These are phyloP conservation scores for Penicillium sp. DNA, from an alignment of 2,329 filamentous ascomycete species.

Conservation along the genomic window DNA sequence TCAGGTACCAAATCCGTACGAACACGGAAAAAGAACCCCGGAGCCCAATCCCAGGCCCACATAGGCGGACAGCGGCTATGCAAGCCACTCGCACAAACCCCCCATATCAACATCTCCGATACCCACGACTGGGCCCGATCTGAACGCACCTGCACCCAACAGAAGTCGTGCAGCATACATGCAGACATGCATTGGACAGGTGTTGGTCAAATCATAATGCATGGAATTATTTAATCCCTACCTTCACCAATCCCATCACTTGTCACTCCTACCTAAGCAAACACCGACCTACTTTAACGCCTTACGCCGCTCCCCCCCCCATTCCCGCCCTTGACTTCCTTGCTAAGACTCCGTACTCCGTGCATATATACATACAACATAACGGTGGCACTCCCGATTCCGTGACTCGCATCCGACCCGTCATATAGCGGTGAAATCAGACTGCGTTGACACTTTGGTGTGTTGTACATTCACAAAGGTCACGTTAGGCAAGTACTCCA, in stretches of 20 bases:
- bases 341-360: too few species aligned
- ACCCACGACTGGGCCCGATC: conserved; percentile 2
- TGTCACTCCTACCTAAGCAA: not conserved
- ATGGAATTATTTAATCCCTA: not conserved
- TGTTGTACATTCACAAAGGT: not conserved
- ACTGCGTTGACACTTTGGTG: not conserved
- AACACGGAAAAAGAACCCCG: not conserved
- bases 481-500: too few species aligned
- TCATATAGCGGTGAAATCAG: conserved; percentile 35
- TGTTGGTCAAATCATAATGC: not conserved
- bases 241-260: not conserved
- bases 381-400: not conserved
- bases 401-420: conserved; percentile 19
- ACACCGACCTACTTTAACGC: not conserved
- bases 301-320: too few species aligned
- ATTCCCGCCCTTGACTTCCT: too few species aligned
- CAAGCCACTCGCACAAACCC: conserved; percentile 5
- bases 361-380: too few species aligned
- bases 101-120: not conserved
- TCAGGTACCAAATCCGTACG: too few species aligned
- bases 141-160: not conserved
- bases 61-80: conserved; percentile 4
- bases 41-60: not conserved
- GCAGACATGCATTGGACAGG: not conserved
- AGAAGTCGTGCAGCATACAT: conserved; percentile 6